Percentiles rank a stretch among this genome's conserved stretches.
Conservation (phyloP, 1,284 basidiomycete genomes). For the Ustilago cynodontis region DNA sequence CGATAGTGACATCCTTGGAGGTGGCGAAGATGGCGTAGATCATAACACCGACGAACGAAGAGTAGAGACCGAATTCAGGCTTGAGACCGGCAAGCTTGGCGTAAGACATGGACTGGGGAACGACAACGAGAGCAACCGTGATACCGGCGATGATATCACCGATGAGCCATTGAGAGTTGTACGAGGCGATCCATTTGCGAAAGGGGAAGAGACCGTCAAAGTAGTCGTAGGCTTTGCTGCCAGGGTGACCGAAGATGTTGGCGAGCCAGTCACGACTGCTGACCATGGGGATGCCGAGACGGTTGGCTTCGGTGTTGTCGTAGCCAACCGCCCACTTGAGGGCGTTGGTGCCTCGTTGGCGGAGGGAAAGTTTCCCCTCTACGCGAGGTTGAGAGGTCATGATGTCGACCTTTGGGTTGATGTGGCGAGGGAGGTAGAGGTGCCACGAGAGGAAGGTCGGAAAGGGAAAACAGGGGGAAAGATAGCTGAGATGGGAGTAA, state of each 20-base stretch:
- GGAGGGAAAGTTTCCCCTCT: conserved; percentile 27
- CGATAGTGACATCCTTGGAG: conserved; percentile 70
- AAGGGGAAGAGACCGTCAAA: conserved; percentile 68
- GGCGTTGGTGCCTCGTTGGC: conserved; percentile 28
- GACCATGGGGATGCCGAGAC: conserved; percentile 67
- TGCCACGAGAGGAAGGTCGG: conserved; percentile 4
- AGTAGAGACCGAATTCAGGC: conserved; percentile 92
- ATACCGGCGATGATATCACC: conserved; percentile 71
- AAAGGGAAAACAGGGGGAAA: neutral
- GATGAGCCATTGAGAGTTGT: conserved; percentile 69
- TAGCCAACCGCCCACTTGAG: conserved; percentile 59
- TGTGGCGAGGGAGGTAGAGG: conserved; percentile 11
- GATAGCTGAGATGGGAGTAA: neutral
- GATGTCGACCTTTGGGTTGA: neutral
- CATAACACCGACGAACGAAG: conserved; percentile 89
- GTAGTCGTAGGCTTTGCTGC: conserved; percentile 52
- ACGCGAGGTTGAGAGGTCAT: conserved; percentile 31
- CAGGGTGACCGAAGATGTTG: conserved; percentile 52
- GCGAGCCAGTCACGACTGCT: conserved; percentile 60
- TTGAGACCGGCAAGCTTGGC: conserved; percentile 84
- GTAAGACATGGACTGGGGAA: conserved; percentile 73
- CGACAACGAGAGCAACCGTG: conserved; percentile 70
- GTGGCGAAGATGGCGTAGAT: conserved; percentile 74
- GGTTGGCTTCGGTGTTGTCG: conserved; percentile 64
- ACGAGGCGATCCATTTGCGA: conserved; percentile 69